Evolutionary conservation across 495 filamentous ascomycete species (phyloP).

Genomic region (Articulospora tetracladia): DNA sequence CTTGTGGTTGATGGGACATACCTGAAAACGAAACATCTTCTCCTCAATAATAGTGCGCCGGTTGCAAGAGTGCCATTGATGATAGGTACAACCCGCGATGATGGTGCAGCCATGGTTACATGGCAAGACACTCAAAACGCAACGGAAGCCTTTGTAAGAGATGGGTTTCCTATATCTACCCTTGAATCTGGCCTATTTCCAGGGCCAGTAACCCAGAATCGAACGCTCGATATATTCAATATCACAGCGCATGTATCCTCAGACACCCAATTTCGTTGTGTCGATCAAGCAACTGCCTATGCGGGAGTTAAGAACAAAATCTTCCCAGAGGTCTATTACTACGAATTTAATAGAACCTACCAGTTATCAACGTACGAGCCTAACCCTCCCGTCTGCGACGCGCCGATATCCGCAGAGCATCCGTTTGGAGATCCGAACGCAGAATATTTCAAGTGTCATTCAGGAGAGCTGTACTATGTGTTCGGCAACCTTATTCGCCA

Average conservation of each 20-base stretch:
- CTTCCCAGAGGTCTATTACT: conserved; percentile 38
- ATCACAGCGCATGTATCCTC: conserved; percentile 38
- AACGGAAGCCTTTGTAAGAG: conserved; percentile 27
- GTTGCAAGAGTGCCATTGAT: conserved; percentile 37
- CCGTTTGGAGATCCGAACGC: conserved; percentile 32
- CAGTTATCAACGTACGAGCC: conserved; percentile 37
- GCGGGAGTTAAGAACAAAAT: conserved; percentile 29
- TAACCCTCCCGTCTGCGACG: conserved; percentile 32
- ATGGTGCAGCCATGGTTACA: conserved; percentile 37
- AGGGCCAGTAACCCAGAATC: conserved; percentile 33
- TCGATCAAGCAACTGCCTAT: conserved; percentile 42
- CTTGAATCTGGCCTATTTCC: conserved; percentile 38
- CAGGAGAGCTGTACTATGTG: conserved; percentile 27
- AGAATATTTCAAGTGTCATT: conserved; percentile 31
- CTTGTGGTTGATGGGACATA: conserved; percentile 42
- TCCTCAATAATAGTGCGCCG: conserved; percentile 28
- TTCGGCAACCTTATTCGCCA: conserved; percentile 25
- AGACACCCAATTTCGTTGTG: conserved; percentile 41
- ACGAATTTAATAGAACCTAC: conserved; percentile 33
- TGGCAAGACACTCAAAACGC: conserved; percentile 34
- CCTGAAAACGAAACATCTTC: conserved; percentile 36
- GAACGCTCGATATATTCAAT: conserved; percentile 42
- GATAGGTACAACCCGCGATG: conserved; percentile 36
- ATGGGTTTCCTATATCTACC: neutral
- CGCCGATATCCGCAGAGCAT: conserved; percentile 25